phyloP scores from a whole-genome alignment of 2,329 filamentous ascomycete species.

The Pseudogymnoascus sp. region DNA sequence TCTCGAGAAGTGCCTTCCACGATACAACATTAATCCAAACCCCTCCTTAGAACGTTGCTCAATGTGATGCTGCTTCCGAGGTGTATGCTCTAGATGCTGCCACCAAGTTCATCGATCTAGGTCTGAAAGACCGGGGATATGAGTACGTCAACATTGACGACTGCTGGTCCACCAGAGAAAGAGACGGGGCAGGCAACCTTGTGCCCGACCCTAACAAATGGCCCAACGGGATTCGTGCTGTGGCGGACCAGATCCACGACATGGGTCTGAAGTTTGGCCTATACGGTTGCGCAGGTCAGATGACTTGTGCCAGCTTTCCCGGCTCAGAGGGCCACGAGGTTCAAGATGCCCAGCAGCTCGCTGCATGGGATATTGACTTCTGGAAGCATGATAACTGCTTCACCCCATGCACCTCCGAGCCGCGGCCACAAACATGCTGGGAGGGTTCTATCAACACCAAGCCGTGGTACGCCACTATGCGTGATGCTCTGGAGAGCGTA shows the following conservation, averaged over 20 bases:
- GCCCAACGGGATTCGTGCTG: slow-evolving; percentile 35
- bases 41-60: slow-evolving; percentile 40
- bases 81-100: slow-evolving; percentile 34
- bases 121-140: slow-evolving; percentile 39
- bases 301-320: slow-evolving; percentile 26
- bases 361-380: slow-evolving; percentile 29
- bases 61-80: slow-evolving; percentile 41
- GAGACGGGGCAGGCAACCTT: slow-evolving; percentile 30
- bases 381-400: slow-evolving; percentile 34
- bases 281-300: slow-evolving; percentile 30
- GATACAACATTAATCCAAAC: slow-evolving; percentile 45
- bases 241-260: slow-evolving; percentile 36
- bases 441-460: slow-evolving; percentile 32
- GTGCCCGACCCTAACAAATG: slow-evolving; percentile 37
- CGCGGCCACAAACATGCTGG: slow-evolving; percentile 23
- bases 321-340: slow-evolving; percentile 24
- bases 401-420: slow-evolving; percentile 12
- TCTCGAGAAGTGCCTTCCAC: not conserved
- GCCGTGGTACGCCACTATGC: slow-evolving; percentile 28
- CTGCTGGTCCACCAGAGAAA: slow-evolving; percentile 37
- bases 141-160: slow-evolving; percentile 44
- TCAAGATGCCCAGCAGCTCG: slow-evolving; percentile 22
- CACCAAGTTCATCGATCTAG: slow-evolving; percentile 30
- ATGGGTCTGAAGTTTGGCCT: slow-evolving; percentile 37
- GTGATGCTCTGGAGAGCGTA: slow-evolving; percentile 30